Conservation (phyloP, 352 stramenopile genomes). For the Phytophthora foliorum region DNA sequence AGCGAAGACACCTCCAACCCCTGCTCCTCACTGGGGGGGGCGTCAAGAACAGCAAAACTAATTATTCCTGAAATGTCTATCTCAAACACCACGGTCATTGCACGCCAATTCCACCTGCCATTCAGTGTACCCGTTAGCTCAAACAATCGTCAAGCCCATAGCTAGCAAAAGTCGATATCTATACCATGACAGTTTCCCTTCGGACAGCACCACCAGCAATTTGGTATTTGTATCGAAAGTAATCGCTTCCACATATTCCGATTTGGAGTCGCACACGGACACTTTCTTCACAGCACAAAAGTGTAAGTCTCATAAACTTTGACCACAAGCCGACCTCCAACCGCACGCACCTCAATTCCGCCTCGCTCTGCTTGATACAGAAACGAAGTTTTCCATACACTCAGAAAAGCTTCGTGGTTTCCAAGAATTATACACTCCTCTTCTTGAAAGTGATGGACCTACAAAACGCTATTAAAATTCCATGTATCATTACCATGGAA, state of each 20-base stretch:
- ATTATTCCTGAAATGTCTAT: slow-evolving; percentile 19
- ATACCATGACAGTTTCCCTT: slow-evolving; percentile 47
- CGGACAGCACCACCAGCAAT: slow-evolving; percentile 32
- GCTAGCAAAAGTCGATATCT: neutral
- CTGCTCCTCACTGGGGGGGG: neutral
- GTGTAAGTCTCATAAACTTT: slow-evolving; percentile 7
- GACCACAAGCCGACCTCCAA: neutral
- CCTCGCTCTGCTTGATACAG: neutral
- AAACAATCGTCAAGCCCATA: neutral
- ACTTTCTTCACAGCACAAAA: slow-evolving; percentile 23
- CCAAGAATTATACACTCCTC: slow-evolving; percentile 24
- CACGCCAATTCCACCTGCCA: slow-evolving; percentile 53
- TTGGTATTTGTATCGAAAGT: slow-evolving; percentile 22
- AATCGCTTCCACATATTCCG: slow-evolving; percentile 23
- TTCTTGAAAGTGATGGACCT: slow-evolving; percentile 18
- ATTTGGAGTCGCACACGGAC: slow-evolving; percentile 21
- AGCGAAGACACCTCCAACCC: neutral
- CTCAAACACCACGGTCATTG: slow-evolving; percentile 34
- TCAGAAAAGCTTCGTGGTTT: slow-evolving; percentile 31
- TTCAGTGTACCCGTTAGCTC: neutral
- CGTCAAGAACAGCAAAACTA: slow-evolving; percentile 30
- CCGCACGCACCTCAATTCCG: slow-evolving; percentile 27
- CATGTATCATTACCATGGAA: neutral
- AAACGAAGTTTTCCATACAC: slow-evolving; percentile 19
- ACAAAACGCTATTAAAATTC: slow-evolving; percentile 6